phyloP scores from a whole-genome alignment of 2,329 filamentous ascomycete species.

The Fusarium nisikadoi region DNA sequence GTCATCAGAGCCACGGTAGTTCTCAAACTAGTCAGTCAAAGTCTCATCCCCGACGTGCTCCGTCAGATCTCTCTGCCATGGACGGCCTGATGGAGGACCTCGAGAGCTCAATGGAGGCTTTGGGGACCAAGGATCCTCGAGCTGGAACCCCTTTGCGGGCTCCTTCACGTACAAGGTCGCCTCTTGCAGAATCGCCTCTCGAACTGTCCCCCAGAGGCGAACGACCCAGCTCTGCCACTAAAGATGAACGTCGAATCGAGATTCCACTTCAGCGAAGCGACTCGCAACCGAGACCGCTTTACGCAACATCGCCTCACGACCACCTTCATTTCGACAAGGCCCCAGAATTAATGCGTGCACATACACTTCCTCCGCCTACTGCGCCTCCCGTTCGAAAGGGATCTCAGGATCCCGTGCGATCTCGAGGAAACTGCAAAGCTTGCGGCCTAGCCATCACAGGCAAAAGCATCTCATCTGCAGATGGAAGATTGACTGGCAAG shows the following conservation, averaged over 20 bases:
- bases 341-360: constrained; percentile 13
- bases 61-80: constrained; percentile 58
- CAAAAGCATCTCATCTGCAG: constrained; percentile 93
- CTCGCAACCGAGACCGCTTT: constrained; percentile 23
- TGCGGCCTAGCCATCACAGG: constrained; percentile 83
- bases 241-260: constrained; percentile 32
- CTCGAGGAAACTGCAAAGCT: constrained; percentile 83
- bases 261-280: constrained; percentile 20
- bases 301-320: constrained; percentile 36
- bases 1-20: constrained; percentile 67
- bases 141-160: constrained; percentile 49
- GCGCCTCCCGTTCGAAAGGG: constrained; percentile 46
- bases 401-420: constrained; percentile 56
- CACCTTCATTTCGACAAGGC: constrained; percentile 16
- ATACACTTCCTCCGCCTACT: constrained; percentile 20
- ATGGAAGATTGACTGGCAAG: constrained; percentile 88
- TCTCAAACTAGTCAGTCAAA: constrained; percentile 62
- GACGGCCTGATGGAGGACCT: constrained; percentile 67
- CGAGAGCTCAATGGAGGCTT: constrained; percentile 59
- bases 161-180: constrained; percentile 39
- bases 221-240: constrained; percentile 38
- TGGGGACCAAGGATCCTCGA: constrained; percentile 45
- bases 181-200: constrained; percentile 45
- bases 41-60: constrained; percentile 50
- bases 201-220: constrained; percentile 36